Base-by-base conservation (phyloP, 1,284 basidiomycete species). In the Mycosarcoma maydis region DNA sequence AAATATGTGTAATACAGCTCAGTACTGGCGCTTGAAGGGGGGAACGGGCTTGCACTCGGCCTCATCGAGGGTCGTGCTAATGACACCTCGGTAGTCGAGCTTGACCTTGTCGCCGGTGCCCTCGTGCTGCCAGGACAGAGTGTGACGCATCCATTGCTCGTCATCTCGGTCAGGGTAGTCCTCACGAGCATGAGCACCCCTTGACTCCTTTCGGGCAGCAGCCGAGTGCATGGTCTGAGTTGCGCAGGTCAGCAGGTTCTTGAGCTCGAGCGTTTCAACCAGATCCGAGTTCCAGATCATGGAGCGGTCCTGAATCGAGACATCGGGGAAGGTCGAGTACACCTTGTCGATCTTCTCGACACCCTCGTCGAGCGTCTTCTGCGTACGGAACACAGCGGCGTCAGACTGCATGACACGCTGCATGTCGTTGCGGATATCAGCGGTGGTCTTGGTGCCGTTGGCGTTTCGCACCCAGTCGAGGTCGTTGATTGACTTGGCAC, bases 111-210 rank as follows among this genome's bases (percentile, higher is more conserved):
- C 92, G 19, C 70, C 61, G 16, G 59, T 62, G 29, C 67, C 32
- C 44, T 69, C 58, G 45, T 71, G 56, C 56, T 76, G 73, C 67
- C 72, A 75, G 1, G 78, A 77, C 6, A 78, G 61, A 9, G 73
- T 79, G 56, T 81, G 78, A 46, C 70, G 66, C 73, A 72, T 70
- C 75, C 76, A 75, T 8, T 75, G 86, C 43, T 88, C 86, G 75
- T 97, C 93, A 76, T 94, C 90, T 83, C 92, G 83, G 33, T 87
- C 86, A 2, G 92, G 89, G 86, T 83, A 97, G 84, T 99, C 96
- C 84, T 97, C 94, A 74, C 95, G 91, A 40, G 96, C 95, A 82
- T 98, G 96, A 30, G 95, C 95, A 80, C 95, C 95, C 82, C 95
- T 91, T 34, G 92, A 94, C 83, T 98, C 96, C 85, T 96, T 92